Evolutionary conservation across 179 eudicot species (phyloP).

Genomic region (Gypsophila paniculata): DNA sequence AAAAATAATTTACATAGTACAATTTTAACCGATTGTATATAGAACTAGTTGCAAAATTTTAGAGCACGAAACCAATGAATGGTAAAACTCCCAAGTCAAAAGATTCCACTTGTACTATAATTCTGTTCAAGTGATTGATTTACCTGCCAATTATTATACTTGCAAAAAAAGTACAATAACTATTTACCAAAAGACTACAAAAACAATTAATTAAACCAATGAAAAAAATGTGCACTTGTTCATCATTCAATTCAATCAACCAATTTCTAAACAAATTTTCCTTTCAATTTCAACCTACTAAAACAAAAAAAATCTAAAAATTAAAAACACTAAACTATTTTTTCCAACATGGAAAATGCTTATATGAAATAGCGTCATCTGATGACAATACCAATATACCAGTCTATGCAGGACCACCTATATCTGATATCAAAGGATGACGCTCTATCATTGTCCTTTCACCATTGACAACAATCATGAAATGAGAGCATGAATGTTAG

Average conservation of each 20-base stretch:
- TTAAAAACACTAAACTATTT: neutral
- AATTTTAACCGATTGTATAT: no score
- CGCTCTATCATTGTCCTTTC: no score
- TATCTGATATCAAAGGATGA: no score
- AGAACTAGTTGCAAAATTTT: no score
- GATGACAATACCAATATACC: no score
- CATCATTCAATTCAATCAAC: neutral
- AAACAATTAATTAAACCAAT: neutral
- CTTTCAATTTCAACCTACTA: neutral
- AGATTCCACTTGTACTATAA: neutral
- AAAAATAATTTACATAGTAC: no score
- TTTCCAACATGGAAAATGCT: no score
- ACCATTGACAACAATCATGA: constrained; percentile 16
- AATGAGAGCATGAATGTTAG: constrained; percentile 54
- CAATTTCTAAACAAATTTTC: constrained; percentile 13
- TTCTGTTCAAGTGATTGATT: constrained; percentile 1
- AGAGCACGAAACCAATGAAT: no score
- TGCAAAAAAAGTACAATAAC: neutral
- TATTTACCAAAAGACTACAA: neutral
- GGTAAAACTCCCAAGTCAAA: neutral
- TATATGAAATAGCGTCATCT: no score
- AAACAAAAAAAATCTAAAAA: neutral
- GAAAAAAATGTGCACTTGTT: neutral
- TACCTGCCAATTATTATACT: no score
- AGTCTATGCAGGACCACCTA: no score